Conservation (phyloP, 768 basidiomycete genomes). For the Udeniomyces megalosporus region DNA sequence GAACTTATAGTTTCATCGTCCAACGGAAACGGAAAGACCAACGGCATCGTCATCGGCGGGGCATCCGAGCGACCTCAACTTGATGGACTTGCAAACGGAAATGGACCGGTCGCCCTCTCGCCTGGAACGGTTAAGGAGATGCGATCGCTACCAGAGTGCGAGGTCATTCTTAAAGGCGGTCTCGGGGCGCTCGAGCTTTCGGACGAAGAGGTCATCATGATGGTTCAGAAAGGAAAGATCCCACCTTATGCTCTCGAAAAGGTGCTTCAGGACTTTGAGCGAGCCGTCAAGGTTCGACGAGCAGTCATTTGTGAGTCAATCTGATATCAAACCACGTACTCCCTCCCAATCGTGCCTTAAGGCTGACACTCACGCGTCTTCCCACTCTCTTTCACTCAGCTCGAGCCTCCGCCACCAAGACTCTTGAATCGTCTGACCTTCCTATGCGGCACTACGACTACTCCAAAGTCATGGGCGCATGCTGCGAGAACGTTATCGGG, state of each 20-base stretch:
- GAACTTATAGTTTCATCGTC: not conserved
- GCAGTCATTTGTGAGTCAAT: constrained; percentile 68
- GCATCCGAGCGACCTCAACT: constrained; percentile 4
- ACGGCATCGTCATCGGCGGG: not conserved
- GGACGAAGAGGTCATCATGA: constrained; percentile 80
- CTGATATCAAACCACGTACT: not conserved
- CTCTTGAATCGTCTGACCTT: constrained; percentile 64
- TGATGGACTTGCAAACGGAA: constrained; percentile 12
- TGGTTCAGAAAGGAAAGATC: constrained; percentile 82
- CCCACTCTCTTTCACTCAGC: constrained; percentile 36
- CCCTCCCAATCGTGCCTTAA: not conserved
- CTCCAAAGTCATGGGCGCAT: constrained; percentile 80
- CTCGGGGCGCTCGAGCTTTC: constrained; percentile 39
- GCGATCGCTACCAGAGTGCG: constrained; percentile 56
- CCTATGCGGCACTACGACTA: constrained; percentile 83
- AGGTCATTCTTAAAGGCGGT: constrained; percentile 49
- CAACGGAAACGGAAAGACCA: not conserved
- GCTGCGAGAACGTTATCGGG: constrained; percentile 97
- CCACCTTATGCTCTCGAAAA: constrained; percentile 92
- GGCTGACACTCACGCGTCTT: not conserved
- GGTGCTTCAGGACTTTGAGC: constrained; percentile 67
- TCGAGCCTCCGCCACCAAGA: constrained; percentile 65
- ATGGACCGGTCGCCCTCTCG: not conserved
- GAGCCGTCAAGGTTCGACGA: constrained; percentile 72
- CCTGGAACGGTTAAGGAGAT: constrained; percentile 9